A percentile compares a stretch with the other conserved stretches of the same genome.
These are phyloP conservation scores for Umbelopsis isabellina DNA, from an alignment of 192 early-diverging fungal genomes.

Conservation along the genomic window DNA sequence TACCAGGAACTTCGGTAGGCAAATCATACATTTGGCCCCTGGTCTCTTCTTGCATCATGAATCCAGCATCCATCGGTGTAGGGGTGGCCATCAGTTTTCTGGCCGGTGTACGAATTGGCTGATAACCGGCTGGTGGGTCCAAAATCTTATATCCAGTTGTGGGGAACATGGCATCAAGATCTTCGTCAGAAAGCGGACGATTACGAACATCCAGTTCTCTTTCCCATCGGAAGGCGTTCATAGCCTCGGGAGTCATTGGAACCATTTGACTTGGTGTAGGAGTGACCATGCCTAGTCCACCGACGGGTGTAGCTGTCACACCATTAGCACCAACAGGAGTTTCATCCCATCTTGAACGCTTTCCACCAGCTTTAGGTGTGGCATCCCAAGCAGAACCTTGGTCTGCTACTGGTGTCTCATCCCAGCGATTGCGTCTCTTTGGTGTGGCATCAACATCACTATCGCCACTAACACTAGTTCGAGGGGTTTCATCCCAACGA, in stretches of 20 bases:
- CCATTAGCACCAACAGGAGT: constrained; percentile 74
- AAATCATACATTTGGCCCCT: constrained; percentile 65
- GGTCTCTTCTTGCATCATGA: constrained; percentile 87
- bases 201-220: constrained; percentile 88
- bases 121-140: constrained; percentile 85
- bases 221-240: constrained; percentile 72
- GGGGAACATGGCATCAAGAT: constrained; percentile 95
- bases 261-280: constrained; percentile 70
- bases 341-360: constrained; percentile 95
- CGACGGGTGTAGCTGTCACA: constrained; percentile 77
- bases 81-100: constrained; percentile 96
- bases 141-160: constrained; percentile 88
- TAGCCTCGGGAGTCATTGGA: constrained; percentile 85
- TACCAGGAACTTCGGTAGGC: constrained; percentile 85
- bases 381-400: constrained; percentile 71
- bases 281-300: constrained; percentile 75
- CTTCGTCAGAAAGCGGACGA: constrained; percentile 85
- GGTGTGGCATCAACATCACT: constrained; percentile 37
- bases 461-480: constrained; percentile 36
- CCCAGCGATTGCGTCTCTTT: constrained; percentile 75
- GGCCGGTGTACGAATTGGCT: constrained; percentile 94
- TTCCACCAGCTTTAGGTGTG: constrained; percentile 66
- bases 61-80: constrained; percentile 82
- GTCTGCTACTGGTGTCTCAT: constrained; percentile 76
- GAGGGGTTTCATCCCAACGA: constrained; percentile 84